Conservation (phyloP, 2,329 filamentous ascomycete genomes). For the Scortechinia acanthostroma region DNA sequence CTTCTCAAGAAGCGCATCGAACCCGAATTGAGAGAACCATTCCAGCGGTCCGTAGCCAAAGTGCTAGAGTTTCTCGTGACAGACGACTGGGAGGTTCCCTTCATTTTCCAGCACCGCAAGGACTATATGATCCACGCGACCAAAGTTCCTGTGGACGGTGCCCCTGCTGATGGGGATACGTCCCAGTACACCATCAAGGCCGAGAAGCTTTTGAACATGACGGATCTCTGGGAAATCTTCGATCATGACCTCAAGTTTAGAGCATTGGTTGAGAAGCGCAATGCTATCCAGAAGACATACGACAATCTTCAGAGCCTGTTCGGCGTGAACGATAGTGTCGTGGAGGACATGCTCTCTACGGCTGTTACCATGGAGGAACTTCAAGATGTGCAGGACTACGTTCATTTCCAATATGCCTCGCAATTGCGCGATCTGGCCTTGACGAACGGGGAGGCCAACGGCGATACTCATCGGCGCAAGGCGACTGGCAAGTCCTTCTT, state of each 20-base stretch:
- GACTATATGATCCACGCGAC: constrained; percentile 91
- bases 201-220: constrained; percentile 83
- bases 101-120: constrained; percentile 96
- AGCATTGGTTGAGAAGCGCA: constrained; percentile 84
- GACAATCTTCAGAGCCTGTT: constrained; percentile 60
- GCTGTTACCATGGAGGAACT: constrained; percentile 88
- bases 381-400: constrained; percentile 91
- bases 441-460: constrained; percentile 53
- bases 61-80: constrained; percentile 92
- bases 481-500: constrained; percentile 61
- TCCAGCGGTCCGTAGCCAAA: constrained; percentile 81
- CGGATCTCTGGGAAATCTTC: constrained; percentile 89
- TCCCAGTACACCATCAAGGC: constrained; percentile 70
- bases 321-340: constrained; percentile 62
- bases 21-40: constrained; percentile 69
- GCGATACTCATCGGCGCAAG: constrained; percentile 70
- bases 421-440: constrained; percentile 75
- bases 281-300: constrained; percentile 73
- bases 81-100: constrained; percentile 90
- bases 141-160: constrained; percentile 47
- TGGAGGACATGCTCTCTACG: constrained; percentile 74
- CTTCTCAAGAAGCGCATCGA: constrained; percentile 78
- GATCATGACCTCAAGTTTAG: constrained; percentile 94
- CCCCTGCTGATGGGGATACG: constrained; percentile 61
- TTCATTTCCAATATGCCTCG: constrained; percentile 85